Percentiles rank a stretch among this genome's conserved stretches.
phyloP scores from a whole-genome alignment of 495 filamentous ascomycete genomes.

The Viridothelium virens region DNA sequence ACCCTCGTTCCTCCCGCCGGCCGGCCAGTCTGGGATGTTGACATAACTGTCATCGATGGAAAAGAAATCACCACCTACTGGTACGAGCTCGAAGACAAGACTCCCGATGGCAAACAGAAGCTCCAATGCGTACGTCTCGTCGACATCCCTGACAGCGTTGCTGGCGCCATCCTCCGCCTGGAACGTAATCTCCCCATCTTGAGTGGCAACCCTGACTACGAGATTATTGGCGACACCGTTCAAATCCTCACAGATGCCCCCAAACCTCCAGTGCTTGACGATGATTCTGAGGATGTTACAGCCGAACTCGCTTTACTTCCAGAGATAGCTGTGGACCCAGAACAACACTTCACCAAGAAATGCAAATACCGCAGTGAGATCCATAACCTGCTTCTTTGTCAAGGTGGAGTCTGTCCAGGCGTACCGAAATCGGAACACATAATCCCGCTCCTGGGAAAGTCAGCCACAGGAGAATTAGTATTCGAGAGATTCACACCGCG shows the following conservation, averaged over 20 bases:
- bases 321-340: slow-evolving; percentile 21
- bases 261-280: slow-evolving; percentile 14
- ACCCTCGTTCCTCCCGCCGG: slow-evolving; percentile 23
- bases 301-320: slow-evolving; percentile 22
- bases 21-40: slow-evolving; percentile 17
- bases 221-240: slow-evolving; percentile 28
- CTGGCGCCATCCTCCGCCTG: slow-evolving; percentile 30
- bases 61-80: slow-evolving; percentile 18
- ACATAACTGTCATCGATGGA: slow-evolving; percentile 8
- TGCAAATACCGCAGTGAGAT: slow-evolving; percentile 32
- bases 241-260: slow-evolving; percentile 14
- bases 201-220: slow-evolving; percentile 3
- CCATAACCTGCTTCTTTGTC: slow-evolving; percentile 28
- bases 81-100: slow-evolving; percentile 19
- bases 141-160: slow-evolving; percentile 27
- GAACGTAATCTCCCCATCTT: slow-evolving; percentile 20
- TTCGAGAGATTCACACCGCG: slow-evolving; percentile 22
- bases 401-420: slow-evolving; percentile 30
- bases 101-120: background rate
- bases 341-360: slow-evolving; percentile 31
- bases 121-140: slow-evolving; percentile 23
- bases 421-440: slow-evolving; percentile 20
- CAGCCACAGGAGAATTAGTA: slow-evolving; percentile 25
- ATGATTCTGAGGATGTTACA: slow-evolving; percentile 27
- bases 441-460: slow-evolving; percentile 27